These are phyloP conservation scores for Geoglossum glabrum DNA, from an alignment of 495 filamentous ascomycete species.

Conservation along the genomic window DNA sequence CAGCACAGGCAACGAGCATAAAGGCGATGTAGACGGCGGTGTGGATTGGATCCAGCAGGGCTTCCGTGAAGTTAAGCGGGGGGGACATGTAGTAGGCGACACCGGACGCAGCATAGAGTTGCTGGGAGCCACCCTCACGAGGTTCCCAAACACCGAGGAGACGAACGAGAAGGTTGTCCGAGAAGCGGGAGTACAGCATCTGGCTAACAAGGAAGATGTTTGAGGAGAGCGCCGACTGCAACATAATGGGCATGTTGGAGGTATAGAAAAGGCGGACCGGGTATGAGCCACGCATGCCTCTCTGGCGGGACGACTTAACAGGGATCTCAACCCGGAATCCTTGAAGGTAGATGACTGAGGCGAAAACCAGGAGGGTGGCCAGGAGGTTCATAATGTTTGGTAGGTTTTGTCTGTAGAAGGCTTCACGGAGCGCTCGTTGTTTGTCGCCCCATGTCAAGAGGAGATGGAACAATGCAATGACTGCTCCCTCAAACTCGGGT, in stretches of 20 bases:
- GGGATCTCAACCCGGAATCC: constrained; percentile 99
- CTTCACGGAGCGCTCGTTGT: constrained; percentile 87
- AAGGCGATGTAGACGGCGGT: constrained; percentile 89
- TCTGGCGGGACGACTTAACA: constrained; percentile 97
- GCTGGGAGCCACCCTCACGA: constrained; percentile 80
- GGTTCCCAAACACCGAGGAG: constrained; percentile 98
- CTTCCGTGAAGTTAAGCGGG: constrained; percentile 90
- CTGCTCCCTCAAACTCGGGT: constrained; percentile 96
- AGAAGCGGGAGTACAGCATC: constrained; percentile 97
- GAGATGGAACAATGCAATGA: constrained; percentile 96
- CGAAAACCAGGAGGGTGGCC: constrained; percentile 82
- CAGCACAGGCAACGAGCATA: constrained; percentile 91
- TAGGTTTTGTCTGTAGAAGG: constrained; percentile 98
- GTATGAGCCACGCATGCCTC: constrained; percentile 79
- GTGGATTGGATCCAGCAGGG: constrained; percentile 88
- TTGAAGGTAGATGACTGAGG: constrained; percentile 97
- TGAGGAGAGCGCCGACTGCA: constrained; percentile 92
- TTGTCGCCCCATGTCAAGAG: constrained; percentile 98
- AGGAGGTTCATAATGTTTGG: constrained; percentile 99
- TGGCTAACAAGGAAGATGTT: constrained; percentile 98
- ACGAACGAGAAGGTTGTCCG: constrained; percentile 91
- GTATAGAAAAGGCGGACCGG: constrained; percentile 71
- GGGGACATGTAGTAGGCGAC: constrained; percentile 99
- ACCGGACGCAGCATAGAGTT: constrained; percentile 69
- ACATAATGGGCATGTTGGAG: constrained; percentile 98